Conservation (phyloP, 345 rosid species). For the Arabis alpina region DNA sequence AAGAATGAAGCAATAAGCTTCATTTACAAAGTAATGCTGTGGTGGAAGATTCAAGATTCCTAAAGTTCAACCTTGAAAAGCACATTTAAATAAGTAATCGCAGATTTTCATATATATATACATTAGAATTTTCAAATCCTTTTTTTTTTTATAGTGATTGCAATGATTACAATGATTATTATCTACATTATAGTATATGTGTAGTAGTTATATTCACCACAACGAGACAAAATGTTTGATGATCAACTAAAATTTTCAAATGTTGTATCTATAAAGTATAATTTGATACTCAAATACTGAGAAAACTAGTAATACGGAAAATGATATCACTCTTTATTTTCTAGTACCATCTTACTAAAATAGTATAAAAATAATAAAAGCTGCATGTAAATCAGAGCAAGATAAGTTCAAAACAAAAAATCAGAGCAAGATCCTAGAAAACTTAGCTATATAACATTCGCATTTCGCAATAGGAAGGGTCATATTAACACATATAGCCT, state of each 20-base stretch:
- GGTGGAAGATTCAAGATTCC: constrained; percentile 13
- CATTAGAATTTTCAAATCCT: background rate
- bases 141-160: background rate
- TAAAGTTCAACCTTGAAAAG: constrained; percentile 7
- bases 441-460: constrained; percentile 22
- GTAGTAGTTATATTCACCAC: background rate
- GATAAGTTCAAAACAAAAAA: background rate
- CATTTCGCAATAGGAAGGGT: constrained; percentile 41
- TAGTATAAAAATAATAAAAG: background rate
- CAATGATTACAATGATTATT: background rate
- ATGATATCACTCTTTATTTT: too few relatives aligned
- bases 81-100: background rate
- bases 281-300: too few relatives aligned
- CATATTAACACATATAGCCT: constrained; percentile 42
- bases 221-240: background rate
- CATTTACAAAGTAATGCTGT: background rate
- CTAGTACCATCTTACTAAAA: too few relatives aligned
- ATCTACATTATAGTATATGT: background rate
- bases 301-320: background rate
- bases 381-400: constrained; percentile 35
- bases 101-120: background rate
- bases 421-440: constrained; percentile 27
- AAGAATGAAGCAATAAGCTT: background rate
- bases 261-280: too few relatives aligned
- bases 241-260: background rate